A percentile compares a stretch with the other conserved stretches of the same genome.
Evolutionary conservation across 2,329 filamentous ascomycete genomes (phyloP).

Genomic region (Penicillium freii): DNA sequence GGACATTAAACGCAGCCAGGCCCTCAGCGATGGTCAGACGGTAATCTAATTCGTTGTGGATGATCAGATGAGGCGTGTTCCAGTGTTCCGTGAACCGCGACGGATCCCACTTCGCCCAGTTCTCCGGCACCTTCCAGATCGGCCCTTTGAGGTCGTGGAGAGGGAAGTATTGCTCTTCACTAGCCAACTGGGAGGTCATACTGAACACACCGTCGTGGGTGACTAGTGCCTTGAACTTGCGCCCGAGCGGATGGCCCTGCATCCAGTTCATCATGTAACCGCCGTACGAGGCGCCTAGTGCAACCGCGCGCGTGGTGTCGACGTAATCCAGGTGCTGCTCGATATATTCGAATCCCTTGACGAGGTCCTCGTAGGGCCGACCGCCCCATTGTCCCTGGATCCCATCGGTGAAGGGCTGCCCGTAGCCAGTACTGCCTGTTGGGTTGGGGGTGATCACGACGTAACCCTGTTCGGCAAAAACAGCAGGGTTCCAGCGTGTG

Average conservation of each 20-base stretch:
- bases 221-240: constrained; percentile 58
- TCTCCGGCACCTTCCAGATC: constrained; percentile 50
- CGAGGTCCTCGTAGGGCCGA: constrained; percentile 55
- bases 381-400: constrained; percentile 56
- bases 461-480: constrained; percentile 62
- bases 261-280: constrained; percentile 63
- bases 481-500: constrained; percentile 54
- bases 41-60: constrained; percentile 90
- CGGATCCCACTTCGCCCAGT: constrained; percentile 60
- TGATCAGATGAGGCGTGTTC: constrained; percentile 83
- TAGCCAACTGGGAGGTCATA: constrained; percentile 45
- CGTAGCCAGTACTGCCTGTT: constrained; percentile 58
- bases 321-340: constrained; percentile 52
- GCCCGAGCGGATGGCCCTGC: constrained; percentile 53
- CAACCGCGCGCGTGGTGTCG: constrained; percentile 54
- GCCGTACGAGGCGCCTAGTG: constrained; percentile 56
- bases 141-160: constrained; percentile 53
- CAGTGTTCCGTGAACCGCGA: constrained; percentile 62
- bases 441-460: constrained; percentile 60
- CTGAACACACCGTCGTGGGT: constrained; percentile 53
- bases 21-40: constrained; percentile 82
- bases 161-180: constrained; percentile 57
- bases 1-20: constrained; percentile 77
- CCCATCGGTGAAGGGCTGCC: constrained; percentile 53
- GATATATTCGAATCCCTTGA: constrained; percentile 54